phyloP scores from a whole-genome alignment of 805 yeast species.

The Saccharomycopsis malanga region DNA sequence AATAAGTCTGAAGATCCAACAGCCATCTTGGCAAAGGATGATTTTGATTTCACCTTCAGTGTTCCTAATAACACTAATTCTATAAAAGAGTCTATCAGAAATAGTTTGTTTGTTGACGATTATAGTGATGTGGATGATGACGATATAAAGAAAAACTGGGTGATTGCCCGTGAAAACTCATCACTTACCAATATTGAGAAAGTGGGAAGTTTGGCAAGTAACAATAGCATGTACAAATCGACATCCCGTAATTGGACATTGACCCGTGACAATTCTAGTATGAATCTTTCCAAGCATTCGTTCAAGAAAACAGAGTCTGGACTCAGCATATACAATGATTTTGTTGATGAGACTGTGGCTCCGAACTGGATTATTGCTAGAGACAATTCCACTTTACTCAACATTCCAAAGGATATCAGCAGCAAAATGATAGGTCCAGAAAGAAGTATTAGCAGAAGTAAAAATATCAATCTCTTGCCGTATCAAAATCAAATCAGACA shows the following conservation, averaged over 20 bases:
- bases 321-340: constrained; percentile 20
- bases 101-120: constrained; percentile 20
- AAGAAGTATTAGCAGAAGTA: constrained; percentile 18
- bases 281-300: constrained; percentile 7
- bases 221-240: background rate
- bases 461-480: constrained; percentile 17
- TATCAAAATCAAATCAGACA: constrained; percentile 15
- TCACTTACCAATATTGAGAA: constrained; percentile 19
- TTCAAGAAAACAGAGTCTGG: constrained; percentile 16
- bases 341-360: constrained; percentile 18
- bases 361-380: constrained; percentile 23
- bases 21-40: background rate
- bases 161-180: constrained; percentile 22
- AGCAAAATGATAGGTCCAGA: constrained; percentile 15
- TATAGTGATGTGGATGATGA: constrained; percentile 21
- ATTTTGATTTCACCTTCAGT: background rate
- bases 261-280: constrained; percentile 18
- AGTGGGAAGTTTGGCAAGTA: constrained; percentile 3
- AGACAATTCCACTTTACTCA: constrained; percentile 21
- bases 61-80: constrained; percentile 3
- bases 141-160: constrained; percentile 20
- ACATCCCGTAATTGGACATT: constrained; percentile 19
- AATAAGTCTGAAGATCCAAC: background rate
- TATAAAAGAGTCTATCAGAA: constrained; percentile 4
- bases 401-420: constrained; percentile 19